phyloP scores from a whole-genome alignment of 1,139 yeast species.

The Lodderomyces metapsilosis region DNA sequence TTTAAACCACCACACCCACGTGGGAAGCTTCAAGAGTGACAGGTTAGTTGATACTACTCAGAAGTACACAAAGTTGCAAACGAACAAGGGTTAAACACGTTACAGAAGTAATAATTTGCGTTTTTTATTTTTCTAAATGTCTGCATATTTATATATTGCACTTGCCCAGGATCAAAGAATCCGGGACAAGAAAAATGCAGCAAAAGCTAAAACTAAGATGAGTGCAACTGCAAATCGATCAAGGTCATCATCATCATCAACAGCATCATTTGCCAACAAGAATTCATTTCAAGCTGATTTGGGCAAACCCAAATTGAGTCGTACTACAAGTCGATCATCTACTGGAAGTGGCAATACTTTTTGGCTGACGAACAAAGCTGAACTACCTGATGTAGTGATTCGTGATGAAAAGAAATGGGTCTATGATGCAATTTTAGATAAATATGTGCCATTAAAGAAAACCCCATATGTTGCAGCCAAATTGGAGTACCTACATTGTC shows the following conservation, averaged over 20 bases:
- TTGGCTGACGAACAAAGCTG: not conserved
- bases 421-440: not conserved
- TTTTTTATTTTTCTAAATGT: not conserved
- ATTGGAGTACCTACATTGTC: not conserved
- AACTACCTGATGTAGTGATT: not conserved
- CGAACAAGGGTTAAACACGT: not conserved
- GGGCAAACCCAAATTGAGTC: not conserved
- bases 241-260: not conserved
- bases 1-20: not conserved
- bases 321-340: not conserved
- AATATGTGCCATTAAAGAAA: slow-evolving; percentile 1
- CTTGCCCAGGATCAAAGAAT: slow-evolving; percentile 1
- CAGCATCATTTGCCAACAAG: too few relatives aligned
- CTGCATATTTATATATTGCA: slow-evolving; percentile 1
- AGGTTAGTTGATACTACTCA: not conserved
- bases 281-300: not conserved
- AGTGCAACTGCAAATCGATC: too few relatives aligned
- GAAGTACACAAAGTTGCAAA: not conserved
- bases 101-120: not conserved
- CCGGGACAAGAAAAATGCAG: not conserved
- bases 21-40: not conserved
- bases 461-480: not conserved
- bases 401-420: slow-evolving; percentile 5
- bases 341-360: not conserved
- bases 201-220: not conserved